Evolutionary conservation across 2,329 filamentous ascomycete genomes (phyloP).

Genomic region (Blastomyces percursus): DNA sequence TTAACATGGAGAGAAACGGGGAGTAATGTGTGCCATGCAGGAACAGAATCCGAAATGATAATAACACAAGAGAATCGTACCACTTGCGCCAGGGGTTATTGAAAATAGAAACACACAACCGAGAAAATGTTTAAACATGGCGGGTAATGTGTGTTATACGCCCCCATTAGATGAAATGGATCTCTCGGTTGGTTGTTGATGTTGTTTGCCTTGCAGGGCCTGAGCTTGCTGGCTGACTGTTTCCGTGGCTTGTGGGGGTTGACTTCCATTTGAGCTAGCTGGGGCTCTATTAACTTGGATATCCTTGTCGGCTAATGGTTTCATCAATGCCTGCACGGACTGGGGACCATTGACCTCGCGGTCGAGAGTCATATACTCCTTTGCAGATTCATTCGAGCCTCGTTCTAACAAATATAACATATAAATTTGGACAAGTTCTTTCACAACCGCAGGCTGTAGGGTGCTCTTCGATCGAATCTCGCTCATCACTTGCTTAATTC

Average conservation of each 20-base stretch:
- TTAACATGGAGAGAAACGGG: background rate
- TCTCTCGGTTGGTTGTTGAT: slow-evolving; percentile 8
- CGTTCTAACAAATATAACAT: slow-evolving; percentile 73
- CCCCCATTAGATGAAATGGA: background rate
- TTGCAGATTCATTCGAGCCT: slow-evolving; percentile 71
- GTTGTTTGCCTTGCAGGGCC: slow-evolving; percentile 12
- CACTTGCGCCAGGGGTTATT: background rate
- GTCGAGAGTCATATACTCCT: slow-evolving; percentile 74
- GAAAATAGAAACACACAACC: background rate
- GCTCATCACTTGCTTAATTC: slow-evolving; percentile 70
- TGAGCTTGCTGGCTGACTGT: background rate
- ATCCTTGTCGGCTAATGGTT: slow-evolving; percentile 19
- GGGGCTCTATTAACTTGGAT: slow-evolving; percentile 10
- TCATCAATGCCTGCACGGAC: slow-evolving; percentile 29
- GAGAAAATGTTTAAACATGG: background rate
- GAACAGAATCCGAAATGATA: background rate
- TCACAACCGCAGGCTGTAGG: slow-evolving; percentile 56
- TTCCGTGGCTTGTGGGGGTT: slow-evolving; percentile 12
- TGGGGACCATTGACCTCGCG: slow-evolving; percentile 66
- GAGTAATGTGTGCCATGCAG: background rate
- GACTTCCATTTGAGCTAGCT: slow-evolving; percentile 12
- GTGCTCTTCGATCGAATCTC: slow-evolving; percentile 63
- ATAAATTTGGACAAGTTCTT: slow-evolving; percentile 66
- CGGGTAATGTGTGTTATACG: background rate
- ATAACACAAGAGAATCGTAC: background rate